Conservation (phyloP, 306 rosid species). For the Astragalus glycyphyllos region DNA sequence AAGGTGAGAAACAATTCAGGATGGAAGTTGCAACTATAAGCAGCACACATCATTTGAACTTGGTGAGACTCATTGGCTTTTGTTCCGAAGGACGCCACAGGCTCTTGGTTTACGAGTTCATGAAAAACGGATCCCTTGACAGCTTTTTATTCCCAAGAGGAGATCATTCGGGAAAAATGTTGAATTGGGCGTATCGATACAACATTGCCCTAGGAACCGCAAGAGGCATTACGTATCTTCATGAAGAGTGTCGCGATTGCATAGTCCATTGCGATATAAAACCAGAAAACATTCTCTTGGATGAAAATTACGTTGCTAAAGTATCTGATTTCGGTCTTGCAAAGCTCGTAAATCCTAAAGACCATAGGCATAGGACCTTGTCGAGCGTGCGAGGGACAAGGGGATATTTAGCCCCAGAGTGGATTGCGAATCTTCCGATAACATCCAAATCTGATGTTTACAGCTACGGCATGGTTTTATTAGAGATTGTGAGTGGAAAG, state of each 20-base stretch:
- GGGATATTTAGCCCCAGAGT: conserved; percentile 90
- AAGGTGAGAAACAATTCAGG: conserved; percentile 88
- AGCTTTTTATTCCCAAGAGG: conserved; percentile 56
- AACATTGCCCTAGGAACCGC: conserved; percentile 79
- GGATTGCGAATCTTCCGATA: conserved; percentile 85
- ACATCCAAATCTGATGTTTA: conserved; percentile 81
- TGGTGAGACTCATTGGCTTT: conserved; percentile 86
- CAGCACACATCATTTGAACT: conserved; percentile 89
- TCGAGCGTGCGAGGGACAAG: conserved; percentile 81
- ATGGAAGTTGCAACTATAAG: conserved; percentile 91
- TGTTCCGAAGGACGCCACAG: conserved; percentile 89
- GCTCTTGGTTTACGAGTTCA: conserved; percentile 86
- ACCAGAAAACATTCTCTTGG: conserved; percentile 88
- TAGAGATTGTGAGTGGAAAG: conserved; percentile 85
- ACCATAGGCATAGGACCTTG: conserved; percentile 69
- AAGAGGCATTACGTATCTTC: conserved; percentile 87
- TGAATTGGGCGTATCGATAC: conserved; percentile 76
- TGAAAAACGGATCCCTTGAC: conserved; percentile 85
- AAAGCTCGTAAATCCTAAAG: conserved; percentile 66
- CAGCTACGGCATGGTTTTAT: conserved; percentile 83
- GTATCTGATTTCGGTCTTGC: conserved; percentile 93
- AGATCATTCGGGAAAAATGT: conserved; percentile 53
- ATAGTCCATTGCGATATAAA: conserved; percentile 89
- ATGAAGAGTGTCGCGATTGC: conserved; percentile 91
- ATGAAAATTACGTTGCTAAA: conserved; percentile 70